Evolutionary conservation across 306 rosid genomes (phyloP), one percentile per base, ranked within the genome.

Genomic region (Cicer yamashitae): DNA sequence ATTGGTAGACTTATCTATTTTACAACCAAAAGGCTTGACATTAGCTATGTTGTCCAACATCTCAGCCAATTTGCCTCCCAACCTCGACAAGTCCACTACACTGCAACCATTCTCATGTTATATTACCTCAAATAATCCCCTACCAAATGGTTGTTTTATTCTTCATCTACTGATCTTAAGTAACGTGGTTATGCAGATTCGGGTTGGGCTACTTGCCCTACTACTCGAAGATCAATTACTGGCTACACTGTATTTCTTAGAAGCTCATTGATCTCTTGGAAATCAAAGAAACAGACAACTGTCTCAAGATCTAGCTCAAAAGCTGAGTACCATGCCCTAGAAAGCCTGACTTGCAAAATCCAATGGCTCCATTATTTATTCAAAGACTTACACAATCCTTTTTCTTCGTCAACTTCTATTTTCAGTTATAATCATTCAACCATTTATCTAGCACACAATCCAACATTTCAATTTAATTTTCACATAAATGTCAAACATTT

Each of bases 311-410:
- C 56, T 20, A 13, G 8, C 7, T 8, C 7, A 8, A 13, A 57
- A 22, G 3, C 3, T 3, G 38, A 57, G n/a, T 57, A 57, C 22
- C 20, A 39, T 3, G 39, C 39, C 14, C 22, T 22, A 14, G 61
- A 1, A 12, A 56, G 13, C 13, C 61, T 56, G 37, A 18, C 61
- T 18, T 56, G 61, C 18, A 13, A 56, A 56, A 8, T 56, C 18
- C 61, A 56, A 56, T 56, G 61, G 12, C 38, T 56, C 61, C 18
- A 37, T 18, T 56, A 56, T 56, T 56, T 56, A 7, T 47, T 47
- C 52, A 47, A 47, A 11, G 52, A 47, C 12, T 15, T 47, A 6
- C 52, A 47, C n/a, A n/a, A n/a, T n/a, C n/a, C n/a, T n/a, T n/a
- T n/a, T n/a, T n/a, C n/a, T n/a, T n/a, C n/a, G n/a, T n/a, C n/a